phyloP scores from a whole-genome alignment of 805 yeast genomes.

The Hanseniaspora meyeri region DNA sequence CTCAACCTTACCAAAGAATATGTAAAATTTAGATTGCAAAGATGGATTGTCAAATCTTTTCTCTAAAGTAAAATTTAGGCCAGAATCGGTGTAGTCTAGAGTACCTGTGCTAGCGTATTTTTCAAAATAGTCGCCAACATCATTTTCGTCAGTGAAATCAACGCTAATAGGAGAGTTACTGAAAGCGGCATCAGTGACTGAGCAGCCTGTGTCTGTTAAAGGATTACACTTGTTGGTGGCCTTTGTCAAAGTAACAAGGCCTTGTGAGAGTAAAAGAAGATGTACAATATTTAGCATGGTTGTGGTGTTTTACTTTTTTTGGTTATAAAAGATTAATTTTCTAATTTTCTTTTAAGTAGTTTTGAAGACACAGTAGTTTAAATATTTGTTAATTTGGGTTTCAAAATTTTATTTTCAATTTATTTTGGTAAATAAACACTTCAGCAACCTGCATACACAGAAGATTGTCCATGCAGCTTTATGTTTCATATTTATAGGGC shows the following conservation, averaged over 20 bases:
- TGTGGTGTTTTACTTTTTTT: background rate
- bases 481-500: background rate
- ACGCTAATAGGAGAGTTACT: constrained; percentile 39
- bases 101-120: constrained; percentile 33
- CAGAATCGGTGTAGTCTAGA: constrained; percentile 40
- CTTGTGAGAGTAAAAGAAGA: background rate
- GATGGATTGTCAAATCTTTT: constrained; percentile 68
- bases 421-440: too few species aligned
- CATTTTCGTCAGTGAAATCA: constrained; percentile 38
- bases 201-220: constrained; percentile 24
- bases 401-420: too few species aligned
- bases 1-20: constrained; percentile 81
- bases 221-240: constrained; percentile 34
- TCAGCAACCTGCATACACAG: background rate
- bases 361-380: background rate
- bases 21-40: constrained; percentile 61
- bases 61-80: constrained; percentile 48
- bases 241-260: background rate
- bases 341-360: too few species aligned
- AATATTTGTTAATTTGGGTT: too few species aligned
- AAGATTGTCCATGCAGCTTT: background rate
- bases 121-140: constrained; percentile 30
- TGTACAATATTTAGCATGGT: background rate
- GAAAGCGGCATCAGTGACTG: constrained; percentile 50
- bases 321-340: too few species aligned